Base-by-base conservation (phyloP, 306 rosid genomes). In the Lagenaria siceraria region DNA sequence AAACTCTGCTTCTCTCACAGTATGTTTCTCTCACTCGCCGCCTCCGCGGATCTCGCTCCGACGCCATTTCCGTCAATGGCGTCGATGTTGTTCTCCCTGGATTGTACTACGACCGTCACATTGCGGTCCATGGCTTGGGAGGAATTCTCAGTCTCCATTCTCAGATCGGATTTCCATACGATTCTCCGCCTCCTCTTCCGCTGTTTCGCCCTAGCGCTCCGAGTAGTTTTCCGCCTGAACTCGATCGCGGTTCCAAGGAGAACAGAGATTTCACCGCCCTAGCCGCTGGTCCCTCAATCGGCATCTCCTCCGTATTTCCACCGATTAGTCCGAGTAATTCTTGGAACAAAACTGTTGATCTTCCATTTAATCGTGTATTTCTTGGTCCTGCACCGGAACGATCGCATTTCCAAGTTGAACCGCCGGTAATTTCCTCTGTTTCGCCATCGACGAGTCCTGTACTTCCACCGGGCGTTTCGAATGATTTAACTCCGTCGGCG, bases 1-100 rank as follows among this genome's bases (percentile, higher is more conserved):
- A 87, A 13, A 87, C 91, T 18, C 87, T 90, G 31, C 85, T 90
- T 17, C 72, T 79, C 51, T 49, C 69, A 5, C 80, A 78, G 40
- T 49, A 40, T 5, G 75, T 90, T 55, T 43, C 19, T 17, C 74
- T 90, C 27, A 68, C 84, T 33, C 15, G 56, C n/a, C 36, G 25
- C 46, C 73, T 13, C 8, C 66, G 52, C 1, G 58, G 22, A 0
- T 60, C 49, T 3, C 36, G 27, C 11, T 19, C 59, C 10, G 49
- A 14, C 43, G 78, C 43, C 4, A 55, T 87, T 22, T 19, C 83
- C 31, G 71, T 88, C 9, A 77, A 59, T 43, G 89, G 89, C 18
- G 81, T 88, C 7, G 77, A 83, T 1, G 52, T 90, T 0, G 56
- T 80, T 14, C 35, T 78, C 0, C 87, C 85, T 1, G 83, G 78